A percentile compares a stretch with the other conserved stretches of the same genome.
phyloP scores from a whole-genome alignment of 805 yeast genomes.

The Nakazawaea sp. region DNA sequence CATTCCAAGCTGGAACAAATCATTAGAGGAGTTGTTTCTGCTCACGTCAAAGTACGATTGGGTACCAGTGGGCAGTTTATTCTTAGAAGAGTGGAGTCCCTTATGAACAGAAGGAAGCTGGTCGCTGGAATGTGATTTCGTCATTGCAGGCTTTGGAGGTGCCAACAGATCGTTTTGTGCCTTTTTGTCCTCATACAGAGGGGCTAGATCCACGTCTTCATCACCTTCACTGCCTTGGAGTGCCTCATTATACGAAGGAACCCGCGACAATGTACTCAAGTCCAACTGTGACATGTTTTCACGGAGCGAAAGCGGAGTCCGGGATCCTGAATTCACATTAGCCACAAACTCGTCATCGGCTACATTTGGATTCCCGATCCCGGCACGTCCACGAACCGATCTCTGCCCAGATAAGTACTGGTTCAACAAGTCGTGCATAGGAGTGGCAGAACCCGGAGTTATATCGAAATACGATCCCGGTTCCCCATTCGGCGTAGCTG shows the following conservation, averaged over 20 bases:
- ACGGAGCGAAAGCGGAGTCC: constrained; percentile 1
- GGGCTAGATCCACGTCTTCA: constrained; percentile 43
- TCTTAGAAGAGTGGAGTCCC: background rate
- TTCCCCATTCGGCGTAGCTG: background rate
- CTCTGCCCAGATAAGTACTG: constrained; percentile 5
- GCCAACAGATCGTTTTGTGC: background rate
- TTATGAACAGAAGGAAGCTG: background rate
- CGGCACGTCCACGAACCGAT: constrained; percentile 5
- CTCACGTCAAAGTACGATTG: constrained; percentile 9
- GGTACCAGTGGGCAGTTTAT: constrained; percentile 2
- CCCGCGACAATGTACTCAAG: constrained; percentile 45
- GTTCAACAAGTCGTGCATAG: constrained; percentile 8
- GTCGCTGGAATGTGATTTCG: constrained; percentile 1
- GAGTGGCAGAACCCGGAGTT: constrained; percentile 7
- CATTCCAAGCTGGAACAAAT: constrained; percentile 8
- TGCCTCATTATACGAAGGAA: constrained; percentile 84
- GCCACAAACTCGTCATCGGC: constrained; percentile 9
- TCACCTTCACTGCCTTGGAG: constrained; percentile 45
- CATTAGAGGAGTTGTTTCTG: constrained; percentile 6
- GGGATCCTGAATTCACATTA: constrained; percentile 4
- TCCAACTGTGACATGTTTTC: constrained; percentile 22
- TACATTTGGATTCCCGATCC: constrained; percentile 7
- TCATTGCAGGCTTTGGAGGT: constrained; percentile 6
- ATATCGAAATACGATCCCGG: constrained; percentile 9
- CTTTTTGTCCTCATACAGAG: constrained; percentile 39